Conservation (phyloP, 2,329 filamentous ascomycete species). For the Biscogniauxia sp. region DNA sequence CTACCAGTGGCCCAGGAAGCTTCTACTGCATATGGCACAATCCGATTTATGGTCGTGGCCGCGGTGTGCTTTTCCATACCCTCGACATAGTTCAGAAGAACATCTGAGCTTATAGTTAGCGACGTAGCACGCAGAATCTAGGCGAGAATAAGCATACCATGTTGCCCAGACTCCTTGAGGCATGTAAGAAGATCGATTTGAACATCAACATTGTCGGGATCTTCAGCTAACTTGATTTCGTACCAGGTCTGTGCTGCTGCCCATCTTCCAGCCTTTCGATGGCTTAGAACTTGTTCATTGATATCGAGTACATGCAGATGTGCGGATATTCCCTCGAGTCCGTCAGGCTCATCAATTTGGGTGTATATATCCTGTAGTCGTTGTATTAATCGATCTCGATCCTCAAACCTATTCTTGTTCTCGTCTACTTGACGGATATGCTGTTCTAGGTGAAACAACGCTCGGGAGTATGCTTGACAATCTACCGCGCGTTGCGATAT, state of each 20-base stretch:
- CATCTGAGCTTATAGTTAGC: slow-evolving; percentile 53
- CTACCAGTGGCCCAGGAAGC: slow-evolving; percentile 87
- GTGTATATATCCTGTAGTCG: slow-evolving; percentile 91
- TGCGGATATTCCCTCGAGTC: slow-evolving; percentile 89
- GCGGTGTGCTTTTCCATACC: slow-evolving; percentile 58
- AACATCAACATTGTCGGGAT: slow-evolving; percentile 71
- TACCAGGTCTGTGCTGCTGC: slow-evolving; percentile 97
- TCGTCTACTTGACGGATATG: slow-evolving; percentile 62
- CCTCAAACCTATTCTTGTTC: slow-evolving; percentile 45
- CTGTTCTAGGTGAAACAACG: slow-evolving; percentile 92
- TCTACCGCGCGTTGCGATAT: slow-evolving; percentile 82
- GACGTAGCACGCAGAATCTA: background rate
- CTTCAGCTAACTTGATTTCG: slow-evolving; percentile 79
- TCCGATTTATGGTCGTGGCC: slow-evolving; percentile 52
- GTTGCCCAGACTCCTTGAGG: slow-evolving; percentile 91
- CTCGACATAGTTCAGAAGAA: slow-evolving; percentile 82
- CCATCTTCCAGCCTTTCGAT: slow-evolving; percentile 91
- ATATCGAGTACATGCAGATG: slow-evolving; percentile 85
- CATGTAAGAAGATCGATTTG: slow-evolving; percentile 85
- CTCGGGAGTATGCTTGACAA: slow-evolving; percentile 88
- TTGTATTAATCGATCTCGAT: slow-evolving; percentile 67
- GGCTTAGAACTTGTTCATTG: slow-evolving; percentile 88
- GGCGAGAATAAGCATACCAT: slow-evolving; percentile 57
- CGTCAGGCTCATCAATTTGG: slow-evolving; percentile 96
- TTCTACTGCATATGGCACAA: slow-evolving; percentile 83